Base-by-base conservation (phyloP, 202 grass and related monocot species). In the Tripidium arundinaceum region DNA sequence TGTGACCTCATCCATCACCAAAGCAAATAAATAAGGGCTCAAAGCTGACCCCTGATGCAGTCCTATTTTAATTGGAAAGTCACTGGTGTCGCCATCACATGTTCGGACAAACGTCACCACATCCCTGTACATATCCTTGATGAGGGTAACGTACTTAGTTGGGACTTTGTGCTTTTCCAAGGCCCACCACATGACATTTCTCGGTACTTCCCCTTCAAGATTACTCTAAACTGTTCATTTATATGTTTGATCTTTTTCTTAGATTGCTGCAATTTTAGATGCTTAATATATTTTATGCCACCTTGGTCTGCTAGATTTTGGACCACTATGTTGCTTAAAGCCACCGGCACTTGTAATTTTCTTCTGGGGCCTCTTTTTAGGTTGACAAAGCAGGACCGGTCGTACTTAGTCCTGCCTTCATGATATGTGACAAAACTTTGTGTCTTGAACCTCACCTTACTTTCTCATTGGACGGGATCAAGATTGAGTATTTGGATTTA, bases 401-500 rank as follows among this genome's bases (percentile, higher is more conserved):
- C 83, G 68, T 66, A 37, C 63, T 99, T 70, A 75, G 27, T 72
- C 84, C 93, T 57, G 90, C 93, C 45, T 93, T 83, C 93, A 83
- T 91, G 45, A 79, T 81, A 65, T 91, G 74, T 38, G 78, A 82
- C 45, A 52, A 59, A 50, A 28, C 45, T 27, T 60, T 71, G 8
- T 87, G 87, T 85, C 19, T 74, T 80, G 80, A 89, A 33, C 87
- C 90, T 88, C 84, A 68, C 58, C 3, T 96, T 68, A 85, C 81
- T 36, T 99, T 99, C 81, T 85, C 82, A 28, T 41, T 85, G n/a
- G 85, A 93, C 13, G 85, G 87, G 40, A 84, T 99, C 78, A 96
- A 91, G 68, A 83, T 99, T 63, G 90, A 96, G 77, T 79, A 62
- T 85, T 79, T 49, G 54, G 83, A 93, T 87, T 74, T 71, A 4